Conservation (phyloP, 2,329 filamentous ascomycete genomes). For the Fusarium sp. region DNA sequence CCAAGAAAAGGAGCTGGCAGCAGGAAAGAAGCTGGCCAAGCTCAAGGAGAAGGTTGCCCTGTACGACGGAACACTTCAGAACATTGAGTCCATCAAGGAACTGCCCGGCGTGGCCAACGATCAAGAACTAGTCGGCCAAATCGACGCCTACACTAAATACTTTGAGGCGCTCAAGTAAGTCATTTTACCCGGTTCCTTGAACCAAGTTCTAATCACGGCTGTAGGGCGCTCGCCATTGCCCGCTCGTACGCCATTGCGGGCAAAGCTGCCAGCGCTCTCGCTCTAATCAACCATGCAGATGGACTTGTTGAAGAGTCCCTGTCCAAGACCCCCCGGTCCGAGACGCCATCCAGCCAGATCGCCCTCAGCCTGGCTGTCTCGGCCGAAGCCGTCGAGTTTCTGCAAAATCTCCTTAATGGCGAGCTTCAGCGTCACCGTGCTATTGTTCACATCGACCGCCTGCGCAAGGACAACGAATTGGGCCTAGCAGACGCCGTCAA, state of each 20-base stretch:
- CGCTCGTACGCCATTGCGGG: slow-evolving; percentile 85
- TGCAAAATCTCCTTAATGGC: slow-evolving; percentile 75
- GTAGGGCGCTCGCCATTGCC: slow-evolving; percentile 86
- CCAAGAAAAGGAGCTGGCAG: slow-evolving; percentile 73
- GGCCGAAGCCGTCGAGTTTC: slow-evolving; percentile 68
- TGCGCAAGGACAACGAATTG: slow-evolving; percentile 67
- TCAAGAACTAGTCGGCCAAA: slow-evolving; percentile 79
- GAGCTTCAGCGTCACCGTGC: slow-evolving; percentile 87
- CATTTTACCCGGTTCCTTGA: not conserved
- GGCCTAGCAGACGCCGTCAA: slow-evolving; percentile 48
- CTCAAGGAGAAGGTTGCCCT: slow-evolving; percentile 90
- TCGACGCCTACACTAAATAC: slow-evolving; percentile 85
- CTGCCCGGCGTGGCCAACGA: slow-evolving; percentile 93
- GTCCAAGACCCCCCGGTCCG: slow-evolving; percentile 60
- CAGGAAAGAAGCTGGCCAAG: slow-evolving; percentile 82
- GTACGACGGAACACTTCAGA: slow-evolving; percentile 93
- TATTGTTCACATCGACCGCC: slow-evolving; percentile 84
- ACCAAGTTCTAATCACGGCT: slow-evolving; percentile 28
- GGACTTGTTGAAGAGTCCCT: slow-evolving; percentile 72
- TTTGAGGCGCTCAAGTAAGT: slow-evolving; percentile 90
- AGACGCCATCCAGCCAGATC: slow-evolving; percentile 46
- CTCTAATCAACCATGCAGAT: slow-evolving; percentile 82
- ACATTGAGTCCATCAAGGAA: slow-evolving; percentile 90
- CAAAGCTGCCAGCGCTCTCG: slow-evolving; percentile 84
- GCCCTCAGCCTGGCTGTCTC: slow-evolving; percentile 81